Evolutionary conservation across 176 grass and related monocot genomes (phyloP).

Genomic region (Avena atlantica): DNA sequence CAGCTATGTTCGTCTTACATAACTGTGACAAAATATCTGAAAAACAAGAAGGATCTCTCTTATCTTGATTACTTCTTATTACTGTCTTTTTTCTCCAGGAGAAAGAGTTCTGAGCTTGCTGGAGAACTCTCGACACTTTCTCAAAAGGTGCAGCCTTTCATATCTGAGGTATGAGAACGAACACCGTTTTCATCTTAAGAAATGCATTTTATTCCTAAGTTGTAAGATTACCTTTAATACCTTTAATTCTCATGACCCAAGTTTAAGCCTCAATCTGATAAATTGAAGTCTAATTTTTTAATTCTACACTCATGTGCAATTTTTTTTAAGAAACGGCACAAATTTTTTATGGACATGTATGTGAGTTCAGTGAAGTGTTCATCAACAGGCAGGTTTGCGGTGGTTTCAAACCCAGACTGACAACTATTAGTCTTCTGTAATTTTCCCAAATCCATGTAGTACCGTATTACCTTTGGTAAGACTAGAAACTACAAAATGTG

Average conservation of each 20-base stretch:
- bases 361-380: not conserved
- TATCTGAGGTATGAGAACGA: constrained; percentile 77
- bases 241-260: not conserved
- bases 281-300: constrained; percentile 16
- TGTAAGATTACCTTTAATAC: constrained; percentile 25
- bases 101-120: constrained; percentile 87
- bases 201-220: constrained; percentile 13
- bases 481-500: not conserved
- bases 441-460: not conserved
- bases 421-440: not conserved
- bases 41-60: constrained; percentile 28
- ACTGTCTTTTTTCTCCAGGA: constrained; percentile 55
- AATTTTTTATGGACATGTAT: not conserved
- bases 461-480: not conserved
- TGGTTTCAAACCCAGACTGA: not conserved
- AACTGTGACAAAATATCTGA: constrained; percentile 20
- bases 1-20: constrained; percentile 7
- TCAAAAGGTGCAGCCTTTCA: constrained; percentile 83
- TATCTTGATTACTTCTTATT: constrained; percentile 14
- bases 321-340: not conserved
- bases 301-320: not conserved
- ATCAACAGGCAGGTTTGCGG: not conserved
- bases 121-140: constrained; percentile 83
- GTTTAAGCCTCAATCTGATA: constrained; percentile 14
- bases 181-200: constrained; percentile 18